Conservation (phyloP, 1,284 basidiomycete genomes). For the Athelia sp. region DNA sequence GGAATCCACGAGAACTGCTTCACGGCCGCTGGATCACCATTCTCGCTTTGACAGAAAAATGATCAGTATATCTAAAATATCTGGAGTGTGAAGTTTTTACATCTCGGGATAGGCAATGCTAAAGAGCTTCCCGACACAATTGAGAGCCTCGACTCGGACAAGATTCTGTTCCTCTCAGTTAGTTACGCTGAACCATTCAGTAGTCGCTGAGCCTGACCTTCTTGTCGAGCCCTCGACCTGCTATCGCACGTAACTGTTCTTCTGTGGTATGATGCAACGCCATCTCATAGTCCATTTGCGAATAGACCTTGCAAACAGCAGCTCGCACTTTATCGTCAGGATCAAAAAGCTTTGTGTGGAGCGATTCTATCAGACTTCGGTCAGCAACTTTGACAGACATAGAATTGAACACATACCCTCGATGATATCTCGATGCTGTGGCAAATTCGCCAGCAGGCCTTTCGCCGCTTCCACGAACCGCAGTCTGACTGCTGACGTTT, state of each 20-base stretch:
- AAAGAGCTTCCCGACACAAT: constrained; percentile 77
- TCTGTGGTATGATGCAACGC: constrained; percentile 78
- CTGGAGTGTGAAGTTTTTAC: constrained; percentile 46
- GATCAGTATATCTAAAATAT: constrained; percentile 4
- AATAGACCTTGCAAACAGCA: constrained; percentile 79
- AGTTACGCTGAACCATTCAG: not conserved
- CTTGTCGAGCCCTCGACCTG: constrained; percentile 79
- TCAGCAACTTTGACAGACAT: constrained; percentile 8
- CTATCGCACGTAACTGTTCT: constrained; percentile 59
- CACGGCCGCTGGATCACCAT: constrained; percentile 68
- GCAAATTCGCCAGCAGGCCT: constrained; percentile 60
- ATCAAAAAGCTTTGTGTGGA: constrained; percentile 73
- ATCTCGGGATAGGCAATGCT: constrained; percentile 85
- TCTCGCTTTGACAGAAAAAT: constrained; percentile 58
- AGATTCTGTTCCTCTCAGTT: constrained; percentile 36
- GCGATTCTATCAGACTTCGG: constrained; percentile 38
- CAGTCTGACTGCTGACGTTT: constrained; percentile 64
- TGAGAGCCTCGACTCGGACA: constrained; percentile 82
- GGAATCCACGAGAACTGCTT: constrained; percentile 95
- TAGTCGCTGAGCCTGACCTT: constrained; percentile 49
- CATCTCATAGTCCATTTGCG: constrained; percentile 87
- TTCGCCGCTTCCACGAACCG: constrained; percentile 75
- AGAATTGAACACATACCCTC: constrained; percentile 46
- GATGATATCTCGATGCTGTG: constrained; percentile 65
- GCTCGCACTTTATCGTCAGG: constrained; percentile 90